A percentile compares a stretch with the other conserved stretches of the same genome.
Conservation (phyloP, 2,329 filamentous ascomycete genomes). For the Fragosphaeria purpurea region DNA sequence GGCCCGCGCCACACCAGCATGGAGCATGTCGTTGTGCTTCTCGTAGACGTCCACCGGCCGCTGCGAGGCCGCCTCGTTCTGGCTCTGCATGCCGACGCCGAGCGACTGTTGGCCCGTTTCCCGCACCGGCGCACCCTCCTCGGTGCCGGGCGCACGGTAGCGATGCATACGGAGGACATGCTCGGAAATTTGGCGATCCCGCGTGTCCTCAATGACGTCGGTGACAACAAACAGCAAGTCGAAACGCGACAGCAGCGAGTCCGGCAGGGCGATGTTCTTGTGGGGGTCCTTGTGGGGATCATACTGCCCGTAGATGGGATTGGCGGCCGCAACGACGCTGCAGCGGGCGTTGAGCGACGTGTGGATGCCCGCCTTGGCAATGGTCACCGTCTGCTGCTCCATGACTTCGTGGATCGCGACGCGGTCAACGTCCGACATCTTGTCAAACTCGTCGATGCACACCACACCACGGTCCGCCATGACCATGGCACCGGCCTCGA, state of each 20-base stretch:
- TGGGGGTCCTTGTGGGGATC: constrained; percentile 98
- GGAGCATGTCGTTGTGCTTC: constrained; percentile 93
- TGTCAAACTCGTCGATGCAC: constrained; percentile 98
- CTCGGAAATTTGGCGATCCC: constrained; percentile 86
- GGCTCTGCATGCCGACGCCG: constrained; percentile 75
- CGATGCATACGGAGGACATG: constrained; percentile 96
- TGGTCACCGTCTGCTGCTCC: constrained; percentile 99
- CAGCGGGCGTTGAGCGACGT: constrained; percentile 94
- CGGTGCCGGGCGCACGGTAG: constrained; percentile 82
- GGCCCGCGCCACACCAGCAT: constrained; percentile 73
- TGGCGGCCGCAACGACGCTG: constrained; percentile 91
- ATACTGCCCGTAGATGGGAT: constrained; percentile 96
- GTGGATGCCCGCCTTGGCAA: constrained; percentile 96
- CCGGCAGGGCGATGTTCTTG: constrained; percentile 94
- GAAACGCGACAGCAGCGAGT: constrained; percentile 95
- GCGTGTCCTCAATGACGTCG: constrained; percentile 91
- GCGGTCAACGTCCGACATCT: constrained; percentile 97
- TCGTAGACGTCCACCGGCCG: constrained; percentile 82
- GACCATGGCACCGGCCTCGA: constrained; percentile 98
- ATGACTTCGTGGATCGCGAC: constrained; percentile 99
- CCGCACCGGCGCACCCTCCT: constrained; percentile 88
- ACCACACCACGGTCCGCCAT: constrained; percentile 94
- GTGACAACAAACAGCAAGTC: constrained; percentile 96
- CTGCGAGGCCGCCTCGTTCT: constrained; percentile 50
- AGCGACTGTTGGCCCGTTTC: constrained; percentile 78